Evolutionary conservation across 805 yeast genomes (phyloP).

Genomic region (Starmerella stigmatis): DNA sequence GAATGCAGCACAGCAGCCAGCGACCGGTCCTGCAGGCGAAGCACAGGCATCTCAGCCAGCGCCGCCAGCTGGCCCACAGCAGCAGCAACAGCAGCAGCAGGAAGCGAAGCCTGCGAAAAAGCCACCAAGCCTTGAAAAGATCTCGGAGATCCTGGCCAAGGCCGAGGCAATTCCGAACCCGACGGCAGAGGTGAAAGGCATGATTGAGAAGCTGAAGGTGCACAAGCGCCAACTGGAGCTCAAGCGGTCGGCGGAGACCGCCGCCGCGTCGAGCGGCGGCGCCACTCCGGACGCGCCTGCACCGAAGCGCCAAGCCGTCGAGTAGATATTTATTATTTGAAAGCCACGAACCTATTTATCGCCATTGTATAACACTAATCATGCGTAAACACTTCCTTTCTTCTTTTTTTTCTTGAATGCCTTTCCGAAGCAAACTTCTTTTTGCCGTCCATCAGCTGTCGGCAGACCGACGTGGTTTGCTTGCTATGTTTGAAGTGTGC

Average conservation of each 20-base stretch:
- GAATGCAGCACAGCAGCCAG: background rate
- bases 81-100: background rate
- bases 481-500: too few species aligned
- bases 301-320: slow-evolving; percentile 18
- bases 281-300: slow-evolving; percentile 7
- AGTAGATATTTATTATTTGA: slow-evolving; percentile 3
- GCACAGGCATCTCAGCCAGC: background rate
- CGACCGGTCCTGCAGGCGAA: background rate
- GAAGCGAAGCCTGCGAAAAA: slow-evolving; percentile 12
- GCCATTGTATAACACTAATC: background rate
- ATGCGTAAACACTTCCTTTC: background rate
- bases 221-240: slow-evolving; percentile 27
- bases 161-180: slow-evolving; percentile 33
- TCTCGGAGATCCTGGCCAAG: slow-evolving; percentile 30
- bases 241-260: slow-evolving; percentile 20
- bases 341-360: slow-evolving; percentile 3
- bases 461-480: too few species aligned
- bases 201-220: slow-evolving; percentile 30
- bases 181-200: slow-evolving; percentile 29
- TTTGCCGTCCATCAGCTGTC: too few species aligned
- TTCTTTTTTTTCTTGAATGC: too few species aligned
- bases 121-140: slow-evolving; percentile 27
- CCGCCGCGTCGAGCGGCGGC: background rate
- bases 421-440: too few species aligned
- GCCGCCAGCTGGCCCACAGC: background rate